These are phyloP conservation scores for Scedosporium aurantiacum DNA, from an alignment of 2,329 filamentous ascomycete genomes.

Conservation along the genomic window DNA sequence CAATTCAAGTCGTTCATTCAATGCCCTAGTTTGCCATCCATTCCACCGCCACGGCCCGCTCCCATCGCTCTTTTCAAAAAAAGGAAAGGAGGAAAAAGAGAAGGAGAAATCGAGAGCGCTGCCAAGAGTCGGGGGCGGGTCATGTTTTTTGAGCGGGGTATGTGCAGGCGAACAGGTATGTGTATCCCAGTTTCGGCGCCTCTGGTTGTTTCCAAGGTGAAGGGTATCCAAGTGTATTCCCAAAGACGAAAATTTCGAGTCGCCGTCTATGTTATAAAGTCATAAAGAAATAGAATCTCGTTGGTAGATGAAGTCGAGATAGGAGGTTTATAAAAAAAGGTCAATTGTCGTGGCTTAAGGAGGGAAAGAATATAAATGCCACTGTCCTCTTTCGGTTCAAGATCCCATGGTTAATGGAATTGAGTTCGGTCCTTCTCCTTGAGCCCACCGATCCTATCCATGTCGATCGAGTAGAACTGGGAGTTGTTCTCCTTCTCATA, in stretches of 20 bases:
- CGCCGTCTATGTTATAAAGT: background rate
- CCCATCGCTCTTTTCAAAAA: background rate
- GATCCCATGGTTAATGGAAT: constrained; percentile 20
- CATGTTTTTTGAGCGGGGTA: background rate
- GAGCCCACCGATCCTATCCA: constrained; percentile 86
- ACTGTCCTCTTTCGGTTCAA: background rate
- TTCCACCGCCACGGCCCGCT: background rate
- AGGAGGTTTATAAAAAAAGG: background rate
- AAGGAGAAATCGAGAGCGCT: background rate
- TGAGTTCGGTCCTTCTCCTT: constrained; percentile 66
- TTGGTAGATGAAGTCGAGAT: background rate
- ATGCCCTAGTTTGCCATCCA: background rate
- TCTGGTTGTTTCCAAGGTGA: background rate
- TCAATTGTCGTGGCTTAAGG: constrained; percentile 1
- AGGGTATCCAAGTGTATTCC: background rate
- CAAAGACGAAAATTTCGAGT: background rate
- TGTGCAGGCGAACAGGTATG: background rate
- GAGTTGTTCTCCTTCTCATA: constrained; percentile 73
- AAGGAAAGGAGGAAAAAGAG: background rate
- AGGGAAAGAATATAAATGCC: constrained; percentile 1
- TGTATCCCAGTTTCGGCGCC: background rate
- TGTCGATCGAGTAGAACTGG: constrained; percentile 86
- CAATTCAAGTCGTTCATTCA: constrained; percentile 3
- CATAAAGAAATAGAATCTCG: background rate
- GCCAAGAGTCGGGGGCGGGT: background rate